Conservation (phyloP, 305 asterid species). For the Solanum aculeatissimum region DNA sequence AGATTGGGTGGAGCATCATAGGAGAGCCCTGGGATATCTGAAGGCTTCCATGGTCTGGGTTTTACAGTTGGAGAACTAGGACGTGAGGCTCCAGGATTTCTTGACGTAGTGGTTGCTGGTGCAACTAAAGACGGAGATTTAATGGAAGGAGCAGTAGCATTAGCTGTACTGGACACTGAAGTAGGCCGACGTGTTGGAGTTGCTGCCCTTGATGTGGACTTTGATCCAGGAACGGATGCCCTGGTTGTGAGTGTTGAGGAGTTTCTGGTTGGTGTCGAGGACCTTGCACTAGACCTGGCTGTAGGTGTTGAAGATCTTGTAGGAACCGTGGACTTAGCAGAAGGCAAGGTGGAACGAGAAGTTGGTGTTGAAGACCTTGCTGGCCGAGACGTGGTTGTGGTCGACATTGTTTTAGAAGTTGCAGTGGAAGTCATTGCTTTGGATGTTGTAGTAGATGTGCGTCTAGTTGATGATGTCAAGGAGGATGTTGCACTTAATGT, state of each 20-base stretch:
- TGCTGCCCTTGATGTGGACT: slow-evolving; percentile 59
- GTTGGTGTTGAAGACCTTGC: slow-evolving; percentile 85
- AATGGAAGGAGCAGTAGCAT: slow-evolving; percentile 17
- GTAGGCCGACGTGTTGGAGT: slow-evolving; percentile 78
- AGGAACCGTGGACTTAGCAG: slow-evolving; percentile 49
- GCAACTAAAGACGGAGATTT: slow-evolving; percentile 39
- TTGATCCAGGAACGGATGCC: slow-evolving; percentile 47
- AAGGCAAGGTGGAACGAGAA: slow-evolving; percentile 43
- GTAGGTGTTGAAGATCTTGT: slow-evolving; percentile 87
- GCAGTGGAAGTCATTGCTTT: slow-evolving; percentile 19
- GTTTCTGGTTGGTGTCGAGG: slow-evolving; percentile 11
- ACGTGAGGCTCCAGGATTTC: slow-evolving; percentile 42
- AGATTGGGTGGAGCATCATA: slow-evolving; percentile 89
- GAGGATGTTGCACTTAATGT: slow-evolving; percentile 45
- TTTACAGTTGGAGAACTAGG: slow-evolving; percentile 79
- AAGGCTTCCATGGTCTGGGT: slow-evolving; percentile 89
- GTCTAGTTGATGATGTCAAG: slow-evolving; percentile 35
- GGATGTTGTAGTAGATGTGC: slow-evolving; percentile 16
- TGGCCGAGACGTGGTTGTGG: slow-evolving; percentile 39
- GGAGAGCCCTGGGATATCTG: slow-evolving; percentile 94
- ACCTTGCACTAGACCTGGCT: slow-evolving; percentile 51
- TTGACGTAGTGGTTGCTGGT: slow-evolving; percentile 22
- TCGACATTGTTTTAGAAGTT: slow-evolving; percentile 37
- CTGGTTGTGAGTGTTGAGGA: slow-evolving; percentile 65
- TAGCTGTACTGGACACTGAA: slow-evolving; percentile 23